Base-by-base conservation (phyloP, 805 yeast species). In the Myxozyma sirexii region DNA sequence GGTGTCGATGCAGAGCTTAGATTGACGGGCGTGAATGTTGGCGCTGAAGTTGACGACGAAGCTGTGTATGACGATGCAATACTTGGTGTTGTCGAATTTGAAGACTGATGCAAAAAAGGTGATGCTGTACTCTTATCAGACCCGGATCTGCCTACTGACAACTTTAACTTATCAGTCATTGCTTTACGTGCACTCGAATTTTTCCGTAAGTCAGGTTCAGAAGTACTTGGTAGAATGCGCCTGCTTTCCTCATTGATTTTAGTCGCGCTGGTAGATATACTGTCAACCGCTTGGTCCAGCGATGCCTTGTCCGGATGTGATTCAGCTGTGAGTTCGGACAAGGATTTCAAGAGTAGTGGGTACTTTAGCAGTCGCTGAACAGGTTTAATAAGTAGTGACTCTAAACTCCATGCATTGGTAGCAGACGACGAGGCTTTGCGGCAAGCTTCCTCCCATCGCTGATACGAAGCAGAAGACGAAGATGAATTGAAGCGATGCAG, bases 301-400 rank as follows among this genome's bases (percentile, higher is more conserved):
- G 60, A 35, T 21, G 3, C n/a, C 94, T 67, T 80, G 64, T 79
- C 84, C 3, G 82, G 80, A 71, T 79, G 79, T 21, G 72, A 67
- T n/a, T 73, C 59, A 1, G 69, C 63, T 1, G 76, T 73, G 53
- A 46, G 55, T 7, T 70, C 68, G 7, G 74, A 60, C n/a, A 76
- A 49, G n/a, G 73, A 63, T 23, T 63, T 64, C 35, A 77, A 53
- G 19, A 77, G 67, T 24, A 77, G 60, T 0, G 80, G 80, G 50
- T 80, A 79, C 61, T 76, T 76, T 35, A 74, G 67, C 33, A 81
- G 60, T 35, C 82, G 67, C 65, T 80, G 82, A 4, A 80, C 73
- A 0, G 84, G 84, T 59, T 75, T 77, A 48, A 74, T 71, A 21
- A 80, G 64, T 35, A 80, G 67, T 4, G 76, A 68, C 48, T 77